Evolutionary conservation across 2,329 filamentous ascomycete species (phyloP).

Genomic region (Alternaria burnsii): DNA sequence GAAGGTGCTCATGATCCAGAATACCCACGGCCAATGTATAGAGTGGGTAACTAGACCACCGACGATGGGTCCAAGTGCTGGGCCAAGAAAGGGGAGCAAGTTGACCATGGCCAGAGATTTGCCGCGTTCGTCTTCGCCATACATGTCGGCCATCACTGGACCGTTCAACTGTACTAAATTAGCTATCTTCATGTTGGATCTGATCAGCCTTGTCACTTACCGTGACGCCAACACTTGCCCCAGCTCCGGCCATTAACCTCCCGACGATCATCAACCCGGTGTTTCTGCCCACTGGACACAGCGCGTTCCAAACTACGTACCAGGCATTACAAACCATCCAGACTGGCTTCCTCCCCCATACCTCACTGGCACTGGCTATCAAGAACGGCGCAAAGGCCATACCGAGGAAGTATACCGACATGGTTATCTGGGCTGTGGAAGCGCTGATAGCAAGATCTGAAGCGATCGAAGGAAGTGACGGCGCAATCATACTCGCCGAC

Average conservation of each 20-base stretch:
- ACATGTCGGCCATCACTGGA: conserved; percentile 26
- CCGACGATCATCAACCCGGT: conserved; percentile 21
- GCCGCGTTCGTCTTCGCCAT: conserved; percentile 19
- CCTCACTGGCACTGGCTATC: conserved; percentile 16
- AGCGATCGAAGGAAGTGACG: conserved; percentile 19
- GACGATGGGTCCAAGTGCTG: conserved; percentile 35
- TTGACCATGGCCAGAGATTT: conserved; percentile 25
- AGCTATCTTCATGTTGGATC: neutral
- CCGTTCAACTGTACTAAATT: conserved; percentile 14
- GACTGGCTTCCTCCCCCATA: conserved; percentile 18
- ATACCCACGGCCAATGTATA: conserved; percentile 35
- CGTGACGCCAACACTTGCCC: conserved; percentile 22
- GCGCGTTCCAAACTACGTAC: conserved; percentile 24
- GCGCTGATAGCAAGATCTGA: conserved; percentile 17
- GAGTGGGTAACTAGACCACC: conserved; percentile 31
- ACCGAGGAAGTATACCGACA: conserved; percentile 24
- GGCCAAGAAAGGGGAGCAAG: conserved; percentile 24
- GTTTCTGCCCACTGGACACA: conserved; percentile 12
- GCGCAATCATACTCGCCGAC: conserved; percentile 25
- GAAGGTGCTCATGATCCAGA: conserved; percentile 8
- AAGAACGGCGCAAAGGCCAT: conserved; percentile 24
- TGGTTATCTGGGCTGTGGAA: conserved; percentile 17
- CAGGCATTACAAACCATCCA: conserved; percentile 17
- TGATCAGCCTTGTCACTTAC: conserved; percentile 1
- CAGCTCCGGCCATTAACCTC: conserved; percentile 19